phyloP scores from a whole-genome alignment of 495 filamentous ascomycete species.

The Penicillium pancosmium region DNA sequence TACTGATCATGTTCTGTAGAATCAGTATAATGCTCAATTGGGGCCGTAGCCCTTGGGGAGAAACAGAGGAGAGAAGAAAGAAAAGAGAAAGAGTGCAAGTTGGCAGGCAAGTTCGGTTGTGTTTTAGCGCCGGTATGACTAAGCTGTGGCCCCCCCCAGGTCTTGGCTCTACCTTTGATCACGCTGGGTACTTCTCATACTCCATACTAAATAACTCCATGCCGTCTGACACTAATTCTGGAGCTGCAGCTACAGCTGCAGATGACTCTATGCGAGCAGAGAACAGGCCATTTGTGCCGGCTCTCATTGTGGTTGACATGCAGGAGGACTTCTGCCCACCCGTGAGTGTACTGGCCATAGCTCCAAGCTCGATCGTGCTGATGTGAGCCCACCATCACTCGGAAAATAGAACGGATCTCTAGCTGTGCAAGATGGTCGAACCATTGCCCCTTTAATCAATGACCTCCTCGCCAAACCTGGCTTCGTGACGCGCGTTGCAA shows the following conservation, averaged over 20 bases:
- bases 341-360: conserved; percentile 42
- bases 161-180: not conserved
- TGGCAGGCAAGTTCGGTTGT: conserved; percentile 16
- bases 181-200: not conserved
- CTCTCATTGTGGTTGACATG: conserved; percentile 80
- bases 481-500: conserved; percentile 75
- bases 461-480: conserved; percentile 66
- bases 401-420: conserved; percentile 73
- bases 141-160: conserved; percentile 18
- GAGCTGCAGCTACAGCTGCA: not conserved
- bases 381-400: conserved; percentile 10
- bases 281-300: conserved; percentile 30
- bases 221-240: not conserved
- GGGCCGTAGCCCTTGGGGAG: conserved; percentile 44
- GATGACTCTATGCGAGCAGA: not conserved
- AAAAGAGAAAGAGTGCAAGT: conserved; percentile 6
- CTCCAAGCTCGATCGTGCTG: conserved; percentile 16
- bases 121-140: conserved; percentile 31
- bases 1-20: conserved; percentile 35
- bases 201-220: not conserved
- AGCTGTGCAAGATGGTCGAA: conserved; percentile 71
- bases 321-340: conserved; percentile 98
- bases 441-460: conserved; percentile 73
- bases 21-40: conserved; percentile 14
- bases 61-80: conserved; percentile 21